Percentiles rank a stretch among this genome's conserved stretches.
Evolutionary conservation across 768 basidiomycete species (phyloP).

Genomic region (Aureoboletus auriporus): DNA sequence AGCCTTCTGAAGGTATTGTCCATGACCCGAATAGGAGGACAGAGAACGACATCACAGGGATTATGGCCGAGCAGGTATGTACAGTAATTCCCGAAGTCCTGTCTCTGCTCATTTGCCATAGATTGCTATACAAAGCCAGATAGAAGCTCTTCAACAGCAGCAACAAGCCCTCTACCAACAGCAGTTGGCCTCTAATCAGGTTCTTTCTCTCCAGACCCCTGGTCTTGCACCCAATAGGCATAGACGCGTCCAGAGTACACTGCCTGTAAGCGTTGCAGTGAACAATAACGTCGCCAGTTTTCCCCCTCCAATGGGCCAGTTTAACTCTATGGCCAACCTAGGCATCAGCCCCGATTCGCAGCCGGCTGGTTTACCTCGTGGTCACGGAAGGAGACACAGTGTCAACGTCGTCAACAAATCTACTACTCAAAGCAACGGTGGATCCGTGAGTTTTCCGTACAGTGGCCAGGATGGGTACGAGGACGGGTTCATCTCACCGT

Average conservation of each 20-base stretch:
- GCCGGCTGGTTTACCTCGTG: slow-evolving; percentile 64
- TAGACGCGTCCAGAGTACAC: slow-evolving; percentile 83
- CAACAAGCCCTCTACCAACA: slow-evolving; percentile 89
- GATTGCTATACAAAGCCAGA: slow-evolving; percentile 89
- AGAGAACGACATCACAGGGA: slow-evolving; percentile 75
- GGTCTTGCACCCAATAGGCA: slow-evolving; percentile 73
- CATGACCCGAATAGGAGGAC: slow-evolving; percentile 49
- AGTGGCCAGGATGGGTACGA: slow-evolving; percentile 66
- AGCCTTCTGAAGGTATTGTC: slow-evolving; percentile 20
- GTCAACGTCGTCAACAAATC: slow-evolving; percentile 88
- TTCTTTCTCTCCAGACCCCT: slow-evolving; percentile 74
- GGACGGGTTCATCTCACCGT: slow-evolving; percentile 67
- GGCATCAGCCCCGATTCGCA: slow-evolving; percentile 63
- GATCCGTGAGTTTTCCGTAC: slow-evolving; percentile 50
- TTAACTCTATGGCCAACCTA: slow-evolving; percentile 49
- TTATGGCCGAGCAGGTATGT: slow-evolving; percentile 93
- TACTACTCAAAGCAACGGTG: slow-evolving; percentile 40
- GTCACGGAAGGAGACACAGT: slow-evolving; percentile 86
- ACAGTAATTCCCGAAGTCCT: not conserved
- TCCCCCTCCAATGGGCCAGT: slow-evolving; percentile 55
- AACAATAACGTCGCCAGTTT: slow-evolving; percentile 35
- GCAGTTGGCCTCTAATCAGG: slow-evolving; percentile 83
- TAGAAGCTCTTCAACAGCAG: slow-evolving; percentile 86
- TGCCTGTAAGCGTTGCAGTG: slow-evolving; percentile 53
- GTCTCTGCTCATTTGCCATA: slow-evolving; percentile 28